phyloP scores from a whole-genome alignment of 2,329 filamentous ascomycete genomes.

The Chrysoporthe puriensis region DNA sequence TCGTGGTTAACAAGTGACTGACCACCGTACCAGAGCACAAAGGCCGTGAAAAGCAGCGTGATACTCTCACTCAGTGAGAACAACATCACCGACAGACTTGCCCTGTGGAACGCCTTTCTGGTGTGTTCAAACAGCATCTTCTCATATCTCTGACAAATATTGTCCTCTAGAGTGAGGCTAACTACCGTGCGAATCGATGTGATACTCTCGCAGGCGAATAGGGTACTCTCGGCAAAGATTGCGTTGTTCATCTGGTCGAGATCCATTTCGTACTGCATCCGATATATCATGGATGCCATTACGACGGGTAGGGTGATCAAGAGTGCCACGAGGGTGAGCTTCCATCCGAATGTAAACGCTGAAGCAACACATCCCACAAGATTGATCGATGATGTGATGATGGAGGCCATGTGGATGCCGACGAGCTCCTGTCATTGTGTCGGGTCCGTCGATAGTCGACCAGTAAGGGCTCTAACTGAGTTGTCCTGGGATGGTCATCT shows the following conservation, averaged over 20 bases:
- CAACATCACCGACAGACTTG: conserved; percentile 39
- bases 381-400: conserved; percentile 64
- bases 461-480: conserved; percentile 56
- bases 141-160: conserved; percentile 49
- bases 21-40: conserved; percentile 56
- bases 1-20: conserved; percentile 37
- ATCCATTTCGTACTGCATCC: conserved; percentile 57
- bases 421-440: conserved; percentile 53
- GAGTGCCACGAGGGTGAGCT: conserved; percentile 65
- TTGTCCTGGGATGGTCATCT: conserved; percentile 36
- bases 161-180: conserved; percentile 62
- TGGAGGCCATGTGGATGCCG: conserved; percentile 61
- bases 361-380: conserved; percentile 56
- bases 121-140: conserved; percentile 42
- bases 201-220: conserved; percentile 66
- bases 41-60: conserved; percentile 59
- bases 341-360: conserved; percentile 75
- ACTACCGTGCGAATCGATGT: conserved; percentile 65
- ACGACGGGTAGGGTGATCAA: conserved; percentile 40
- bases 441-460: conserved; percentile 58
- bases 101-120: conserved; percentile 37
- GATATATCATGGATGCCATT: conserved; percentile 42
- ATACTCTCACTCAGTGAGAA: conserved; percentile 48
- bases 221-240: conserved; percentile 63
- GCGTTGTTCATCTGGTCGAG: conserved; percentile 61